Percentiles rank a stretch among this genome's conserved stretches.
Conservation (phyloP, 257 asterid genomes). For the Solanum pinnatisectum region DNA sequence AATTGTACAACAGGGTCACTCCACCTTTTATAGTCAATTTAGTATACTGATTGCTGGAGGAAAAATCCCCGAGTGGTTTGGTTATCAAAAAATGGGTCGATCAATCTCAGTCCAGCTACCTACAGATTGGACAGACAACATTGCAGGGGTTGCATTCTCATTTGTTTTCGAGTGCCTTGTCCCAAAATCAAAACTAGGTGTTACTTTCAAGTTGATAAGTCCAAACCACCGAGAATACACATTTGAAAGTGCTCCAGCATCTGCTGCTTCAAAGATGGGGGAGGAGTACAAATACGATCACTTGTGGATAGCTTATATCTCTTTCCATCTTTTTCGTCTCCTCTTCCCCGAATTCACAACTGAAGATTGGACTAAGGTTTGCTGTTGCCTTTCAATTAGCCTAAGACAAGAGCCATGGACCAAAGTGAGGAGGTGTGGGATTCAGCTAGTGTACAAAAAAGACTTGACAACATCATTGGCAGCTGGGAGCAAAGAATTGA, state of each 20-base stretch:
- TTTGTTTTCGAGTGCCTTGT: background rate
- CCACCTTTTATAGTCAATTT: background rate
- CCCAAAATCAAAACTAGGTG: slow-evolving; percentile 1
- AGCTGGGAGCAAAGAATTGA: background rate
- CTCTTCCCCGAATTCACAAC: background rate
- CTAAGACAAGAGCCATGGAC: background rate
- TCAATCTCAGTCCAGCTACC: slow-evolving; percentile 1
- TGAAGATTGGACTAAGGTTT: slow-evolving; percentile 4
- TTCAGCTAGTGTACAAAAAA: background rate
- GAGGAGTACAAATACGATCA: background rate
- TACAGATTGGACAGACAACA: background rate
- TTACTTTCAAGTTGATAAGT: slow-evolving; percentile 6
- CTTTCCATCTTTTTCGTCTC: background rate
- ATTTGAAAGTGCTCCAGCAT: background rate
- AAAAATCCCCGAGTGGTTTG: background rate
- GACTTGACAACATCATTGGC: background rate
- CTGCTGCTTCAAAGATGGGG: slow-evolving; percentile 2
- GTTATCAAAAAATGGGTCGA: background rate
- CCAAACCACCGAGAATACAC: background rate
- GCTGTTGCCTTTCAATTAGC: background rate
- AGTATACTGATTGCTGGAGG: slow-evolving; percentile 2
- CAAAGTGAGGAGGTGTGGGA: slow-evolving; percentile 4
- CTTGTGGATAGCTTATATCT: slow-evolving; percentile 4
- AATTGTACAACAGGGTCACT: background rate
- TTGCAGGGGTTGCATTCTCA: slow-evolving; percentile 1